Percentiles rank a stretch among this genome's conserved stretches.
Evolutionary conservation across 768 basidiomycete genomes (phyloP).

Genomic region (Amanita molliuscula): DNA sequence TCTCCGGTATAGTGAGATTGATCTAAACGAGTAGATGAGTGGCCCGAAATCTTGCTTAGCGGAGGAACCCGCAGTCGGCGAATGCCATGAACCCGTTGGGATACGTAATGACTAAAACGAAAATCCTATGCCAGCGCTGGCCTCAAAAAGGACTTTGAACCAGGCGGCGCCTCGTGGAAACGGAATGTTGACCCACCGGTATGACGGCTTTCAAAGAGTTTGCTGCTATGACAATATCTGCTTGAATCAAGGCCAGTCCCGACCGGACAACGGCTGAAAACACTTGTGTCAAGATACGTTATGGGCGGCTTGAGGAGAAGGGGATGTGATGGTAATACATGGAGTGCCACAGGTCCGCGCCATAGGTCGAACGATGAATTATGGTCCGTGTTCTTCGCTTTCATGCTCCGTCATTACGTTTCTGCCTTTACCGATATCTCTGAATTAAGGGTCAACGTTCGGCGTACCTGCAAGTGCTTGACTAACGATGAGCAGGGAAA

Average conservation of each 20-base stretch:
- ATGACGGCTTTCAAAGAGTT: constrained; percentile 36
- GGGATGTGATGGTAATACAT: constrained; percentile 17
- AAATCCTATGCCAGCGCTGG: constrained; percentile 19
- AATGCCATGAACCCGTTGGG: constrained; percentile 28
- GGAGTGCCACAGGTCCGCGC: constrained; percentile 28
- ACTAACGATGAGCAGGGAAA: neutral
- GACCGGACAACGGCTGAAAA: constrained; percentile 35
- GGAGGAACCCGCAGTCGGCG: constrained; percentile 35
- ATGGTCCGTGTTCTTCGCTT: constrained; percentile 8
- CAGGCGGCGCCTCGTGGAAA: neutral
- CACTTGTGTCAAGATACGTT: constrained; percentile 18
- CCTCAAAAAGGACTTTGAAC: constrained; percentile 19
- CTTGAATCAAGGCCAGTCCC: constrained; percentile 39
- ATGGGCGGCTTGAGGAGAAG: neutral
- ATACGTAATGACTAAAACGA: neutral
- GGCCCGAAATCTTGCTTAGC: constrained; percentile 31
- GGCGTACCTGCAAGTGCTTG: neutral
- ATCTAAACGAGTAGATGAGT: constrained; percentile 33
- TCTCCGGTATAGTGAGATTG: constrained; percentile 15
- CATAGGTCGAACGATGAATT: constrained; percentile 15
- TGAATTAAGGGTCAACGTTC: neutral
- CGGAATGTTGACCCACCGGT: constrained; percentile 18
- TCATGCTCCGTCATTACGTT: constrained; percentile 27
- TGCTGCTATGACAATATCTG: constrained; percentile 38
- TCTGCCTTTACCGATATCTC: constrained; percentile 27